Percentiles rank a stretch among this genome's conserved stretches.
These are phyloP conservation scores for Pichia kudriavzevii DNA, from an alignment of 1,139 yeast genomes.

Conservation along the genomic window DNA sequence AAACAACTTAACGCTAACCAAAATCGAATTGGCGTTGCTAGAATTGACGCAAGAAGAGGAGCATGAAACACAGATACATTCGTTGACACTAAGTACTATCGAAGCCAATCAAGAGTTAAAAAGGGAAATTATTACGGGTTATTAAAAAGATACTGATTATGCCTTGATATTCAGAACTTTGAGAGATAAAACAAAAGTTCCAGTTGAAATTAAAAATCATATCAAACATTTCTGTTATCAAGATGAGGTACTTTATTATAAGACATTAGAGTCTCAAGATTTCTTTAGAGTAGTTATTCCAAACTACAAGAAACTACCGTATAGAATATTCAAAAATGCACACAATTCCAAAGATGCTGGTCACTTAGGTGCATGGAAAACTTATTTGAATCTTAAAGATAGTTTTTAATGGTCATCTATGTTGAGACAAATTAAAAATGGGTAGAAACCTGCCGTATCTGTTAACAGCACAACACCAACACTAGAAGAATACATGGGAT, in stretches of 20 bases:
- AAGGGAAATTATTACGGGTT: not conserved
- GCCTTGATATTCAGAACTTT: not conserved
- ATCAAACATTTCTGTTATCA: constrained; percentile 1
- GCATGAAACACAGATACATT: no score
- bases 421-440: not conserved
- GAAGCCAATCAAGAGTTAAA: no score
- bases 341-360: constrained; percentile 1
- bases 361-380: constrained; percentile 4
- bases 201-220: not conserved
- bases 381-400: not conserved
- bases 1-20: not conserved
- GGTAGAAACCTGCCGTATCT: no score
- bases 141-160: not conserved
- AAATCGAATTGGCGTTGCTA: no score
- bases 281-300: not conserved
- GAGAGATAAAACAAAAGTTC: not conserved
- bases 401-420: constrained; percentile 4
- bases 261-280: not conserved
- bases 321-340: not conserved
- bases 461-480: no score
- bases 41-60: no score
- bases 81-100: no score
- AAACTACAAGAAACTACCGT: not conserved
- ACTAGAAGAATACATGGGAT: not conserved
- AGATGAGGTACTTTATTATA: constrained; percentile 3